Conservation (phyloP, 768 basidiomycete species). For the Serendipita vermifera region DNA sequence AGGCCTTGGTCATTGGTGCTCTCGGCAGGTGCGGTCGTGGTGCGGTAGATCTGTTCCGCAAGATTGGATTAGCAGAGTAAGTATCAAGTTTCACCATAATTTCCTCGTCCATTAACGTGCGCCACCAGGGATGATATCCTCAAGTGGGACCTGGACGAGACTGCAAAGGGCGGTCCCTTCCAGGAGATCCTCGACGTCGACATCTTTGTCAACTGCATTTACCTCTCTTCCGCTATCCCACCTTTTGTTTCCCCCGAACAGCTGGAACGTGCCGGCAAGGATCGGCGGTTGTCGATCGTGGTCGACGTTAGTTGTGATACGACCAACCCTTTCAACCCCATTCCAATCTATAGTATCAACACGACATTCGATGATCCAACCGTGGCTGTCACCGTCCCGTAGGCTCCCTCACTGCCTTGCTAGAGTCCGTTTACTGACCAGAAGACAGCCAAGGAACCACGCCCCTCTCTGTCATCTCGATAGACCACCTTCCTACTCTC, state of each 20-base stretch:
- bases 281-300: conserved; percentile 60
- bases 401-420: too few species aligned
- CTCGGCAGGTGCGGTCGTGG: conserved; percentile 90
- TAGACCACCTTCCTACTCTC: conserved; percentile 92
- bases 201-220: conserved; percentile 99
- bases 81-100: conserved; percentile 23
- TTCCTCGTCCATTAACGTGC: background rate
- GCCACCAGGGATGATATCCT: conserved; percentile 66
- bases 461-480: conserved; percentile 74
- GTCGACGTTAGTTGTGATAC: conserved; percentile 99
- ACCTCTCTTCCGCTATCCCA: conserved; percentile 75
- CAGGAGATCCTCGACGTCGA: conserved; percentile 90
- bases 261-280: conserved; percentile 55
- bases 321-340: conserved; percentile 95
- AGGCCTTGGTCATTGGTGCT: conserved; percentile 90
- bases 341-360: conserved; percentile 88
- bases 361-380: conserved; percentile 90
- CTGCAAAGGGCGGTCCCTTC: conserved; percentile 93
- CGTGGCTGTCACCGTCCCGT: conserved; percentile 73
- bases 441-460: conserved; percentile 44
- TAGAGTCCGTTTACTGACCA: too few species aligned
- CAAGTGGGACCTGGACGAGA: conserved; percentile 98
- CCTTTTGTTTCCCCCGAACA: conserved; percentile 64
- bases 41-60: conserved; percentile 88
- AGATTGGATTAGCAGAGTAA: conserved; percentile 89